Evolutionary conservation across 495 filamentous ascomycete species (phyloP).

Genomic region (Penicillium waksmanii): DNA sequence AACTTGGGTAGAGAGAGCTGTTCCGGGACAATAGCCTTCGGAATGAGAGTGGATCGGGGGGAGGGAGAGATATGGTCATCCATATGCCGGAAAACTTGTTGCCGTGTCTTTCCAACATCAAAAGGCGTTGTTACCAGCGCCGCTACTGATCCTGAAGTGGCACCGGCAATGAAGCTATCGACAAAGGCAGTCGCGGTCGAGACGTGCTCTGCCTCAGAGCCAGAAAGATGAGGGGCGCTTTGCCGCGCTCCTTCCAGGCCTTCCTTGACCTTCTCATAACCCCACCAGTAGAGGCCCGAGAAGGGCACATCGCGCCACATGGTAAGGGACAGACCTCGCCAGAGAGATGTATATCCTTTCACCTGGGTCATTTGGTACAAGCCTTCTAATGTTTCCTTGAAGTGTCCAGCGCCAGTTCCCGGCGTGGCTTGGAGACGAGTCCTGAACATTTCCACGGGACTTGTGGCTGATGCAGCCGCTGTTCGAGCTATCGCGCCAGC

Average conservation of each 20-base stretch:
- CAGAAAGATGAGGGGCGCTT: constrained; percentile 29
- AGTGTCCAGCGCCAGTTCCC: constrained; percentile 59
- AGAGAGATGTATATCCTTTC: constrained; percentile 80
- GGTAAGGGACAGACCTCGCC: constrained; percentile 90
- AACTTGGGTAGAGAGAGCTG: constrained; percentile 75
- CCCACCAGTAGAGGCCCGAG: constrained; percentile 96
- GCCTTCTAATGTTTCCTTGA: constrained; percentile 74
- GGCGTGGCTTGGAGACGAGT: constrained; percentile 84
- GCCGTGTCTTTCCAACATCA: constrained; percentile 94
- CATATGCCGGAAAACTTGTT: constrained; percentile 72
- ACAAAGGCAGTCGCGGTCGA: constrained; percentile 56
- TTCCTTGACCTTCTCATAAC: constrained; percentile 82
- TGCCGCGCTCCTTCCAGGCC: constrained; percentile 65
- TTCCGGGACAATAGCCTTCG: constrained; percentile 60
- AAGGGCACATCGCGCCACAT: constrained; percentile 98
- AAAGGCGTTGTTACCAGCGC: constrained; percentile 94
- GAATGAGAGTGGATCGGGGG: constrained; percentile 16
- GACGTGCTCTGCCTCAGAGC: constrained; percentile 16
- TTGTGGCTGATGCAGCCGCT: constrained; percentile 79
- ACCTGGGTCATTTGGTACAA: constrained; percentile 75
- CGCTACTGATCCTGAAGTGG: constrained; percentile 77
- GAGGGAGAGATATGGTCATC: constrained; percentile 42
- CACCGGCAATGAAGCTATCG: constrained; percentile 88
- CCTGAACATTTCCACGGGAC: constrained; percentile 92
- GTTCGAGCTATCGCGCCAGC: constrained; percentile 79